Conservation (phyloP, 1,284 basidiomycete species). For the Vanrija humicola region DNA sequence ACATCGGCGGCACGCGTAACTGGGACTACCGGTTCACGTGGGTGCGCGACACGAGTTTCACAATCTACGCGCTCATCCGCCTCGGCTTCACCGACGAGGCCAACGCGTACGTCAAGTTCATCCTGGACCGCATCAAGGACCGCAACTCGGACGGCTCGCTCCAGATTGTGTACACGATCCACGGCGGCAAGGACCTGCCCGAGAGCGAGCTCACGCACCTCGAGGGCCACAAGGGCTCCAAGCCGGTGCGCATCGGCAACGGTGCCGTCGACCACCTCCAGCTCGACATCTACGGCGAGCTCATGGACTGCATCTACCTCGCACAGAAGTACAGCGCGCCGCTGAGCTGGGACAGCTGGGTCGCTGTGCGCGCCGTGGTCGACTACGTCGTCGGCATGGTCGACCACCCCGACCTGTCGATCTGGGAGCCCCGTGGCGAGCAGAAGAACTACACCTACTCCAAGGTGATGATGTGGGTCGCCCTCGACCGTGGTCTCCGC, state of each 20-base stretch:
- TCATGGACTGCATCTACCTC: constrained; percentile 89
- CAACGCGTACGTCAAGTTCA: constrained; percentile 75
- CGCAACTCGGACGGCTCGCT: constrained; percentile 82
- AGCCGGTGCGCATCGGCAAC: constrained; percentile 68
- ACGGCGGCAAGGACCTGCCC: constrained; percentile 68
- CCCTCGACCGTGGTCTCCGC: constrained; percentile 82
- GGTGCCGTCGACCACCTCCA: constrained; percentile 86
- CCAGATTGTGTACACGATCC: constrained; percentile 63
- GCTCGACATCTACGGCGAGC: constrained; percentile 85
- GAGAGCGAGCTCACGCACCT: constrained; percentile 78
- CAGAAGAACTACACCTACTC: constrained; percentile 83
- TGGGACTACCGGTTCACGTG: constrained; percentile 58
- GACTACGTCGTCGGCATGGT: constrained; percentile 44
- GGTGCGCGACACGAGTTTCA: constrained; percentile 87
- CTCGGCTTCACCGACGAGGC: constrained; percentile 82
- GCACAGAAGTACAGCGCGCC: constrained; percentile 69
- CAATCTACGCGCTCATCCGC: constrained; percentile 82
- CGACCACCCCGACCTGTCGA: constrained; percentile 53
- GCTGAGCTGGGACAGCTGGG: constrained; percentile 66
- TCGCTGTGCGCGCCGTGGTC: constrained; percentile 51
- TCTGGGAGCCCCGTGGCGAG: constrained; percentile 78
- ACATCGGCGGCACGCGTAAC: constrained; percentile 78
- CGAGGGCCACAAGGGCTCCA: constrained; percentile 73
- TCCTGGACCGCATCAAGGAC: constrained; percentile 71
- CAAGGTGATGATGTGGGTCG: constrained; percentile 93